Evolutionary conservation across 1,284 basidiomycete genomes (phyloP).

Genomic region (Moesziomyces sp.): DNA sequence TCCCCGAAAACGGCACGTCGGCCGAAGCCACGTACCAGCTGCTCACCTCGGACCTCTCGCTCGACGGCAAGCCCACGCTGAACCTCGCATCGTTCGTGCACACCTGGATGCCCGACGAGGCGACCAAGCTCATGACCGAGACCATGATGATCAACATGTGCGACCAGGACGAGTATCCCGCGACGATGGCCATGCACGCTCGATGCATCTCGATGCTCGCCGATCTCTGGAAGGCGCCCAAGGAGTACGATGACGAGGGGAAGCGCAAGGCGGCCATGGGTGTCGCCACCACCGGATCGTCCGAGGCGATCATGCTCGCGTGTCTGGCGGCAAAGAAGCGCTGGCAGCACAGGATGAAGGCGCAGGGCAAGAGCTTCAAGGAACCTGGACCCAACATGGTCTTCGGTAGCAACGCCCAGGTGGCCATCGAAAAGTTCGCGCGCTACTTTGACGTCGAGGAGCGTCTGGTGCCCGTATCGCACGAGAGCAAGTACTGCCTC

Average conservation of each 20-base stretch:
- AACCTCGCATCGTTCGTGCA: slow-evolving; percentile 78
- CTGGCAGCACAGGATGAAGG: slow-evolving; percentile 90
- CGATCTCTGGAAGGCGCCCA: slow-evolving; percentile 85
- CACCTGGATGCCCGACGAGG: slow-evolving; percentile 73
- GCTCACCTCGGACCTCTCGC: slow-evolving; percentile 75
- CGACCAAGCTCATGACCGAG: slow-evolving; percentile 69
- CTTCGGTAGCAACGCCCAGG: slow-evolving; percentile 84
- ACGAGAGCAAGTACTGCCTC: slow-evolving; percentile 74
- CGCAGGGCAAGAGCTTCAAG: slow-evolving; percentile 72
- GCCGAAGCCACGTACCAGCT: slow-evolving; percentile 72
- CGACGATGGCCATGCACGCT: slow-evolving; percentile 63
- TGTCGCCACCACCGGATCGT: slow-evolving; percentile 92
- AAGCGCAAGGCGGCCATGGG: slow-evolving; percentile 58
- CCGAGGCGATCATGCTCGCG: slow-evolving; percentile 87
- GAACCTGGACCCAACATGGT: slow-evolving; percentile 76
- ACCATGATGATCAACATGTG: slow-evolving; percentile 79
- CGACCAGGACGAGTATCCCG: slow-evolving; percentile 89
- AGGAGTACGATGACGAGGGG: slow-evolving; percentile 41
- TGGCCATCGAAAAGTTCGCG: slow-evolving; percentile 73
- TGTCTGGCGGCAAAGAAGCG: slow-evolving; percentile 93
- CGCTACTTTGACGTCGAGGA: slow-evolving; percentile 88
- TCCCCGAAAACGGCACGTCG: slow-evolving; percentile 69
- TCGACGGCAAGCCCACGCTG: slow-evolving; percentile 81
- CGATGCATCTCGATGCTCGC: slow-evolving; percentile 81
- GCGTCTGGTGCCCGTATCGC: slow-evolving; percentile 59